Evolutionary conservation across 2,329 filamentous ascomycete genomes (phyloP).

Genomic region (Arthrobotrys entomopaga): DNA sequence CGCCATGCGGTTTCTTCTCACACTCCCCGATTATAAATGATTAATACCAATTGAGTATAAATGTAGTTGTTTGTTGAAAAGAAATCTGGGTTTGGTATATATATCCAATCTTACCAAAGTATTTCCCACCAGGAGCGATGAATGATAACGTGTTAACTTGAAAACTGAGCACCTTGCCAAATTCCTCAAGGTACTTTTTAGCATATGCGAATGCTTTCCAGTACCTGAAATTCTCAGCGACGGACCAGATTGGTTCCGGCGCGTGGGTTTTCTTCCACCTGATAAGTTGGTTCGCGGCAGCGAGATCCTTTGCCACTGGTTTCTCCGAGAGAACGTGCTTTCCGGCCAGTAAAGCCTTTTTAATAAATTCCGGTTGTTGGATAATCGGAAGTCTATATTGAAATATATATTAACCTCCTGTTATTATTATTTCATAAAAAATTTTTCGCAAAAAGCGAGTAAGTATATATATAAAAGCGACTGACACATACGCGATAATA

Average conservation of each 20-base stretch:
- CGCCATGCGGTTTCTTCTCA: conserved; percentile 68
- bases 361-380: conserved; percentile 70
- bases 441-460: conserved; percentile 43
- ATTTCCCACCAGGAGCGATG: conserved; percentile 65
- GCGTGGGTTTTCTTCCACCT: conserved; percentile 63
- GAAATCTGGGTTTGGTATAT: not conserved
- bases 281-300: conserved; percentile 66
- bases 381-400: conserved; percentile 70
- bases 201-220: conserved; percentile 68
- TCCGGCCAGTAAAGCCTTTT: conserved; percentile 70
- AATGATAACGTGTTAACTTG: conserved; percentile 64
- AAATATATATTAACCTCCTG: conserved; percentile 29
- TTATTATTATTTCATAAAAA: too few relatives aligned
- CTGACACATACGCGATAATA: conserved; percentile 65
- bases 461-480: not conserved
- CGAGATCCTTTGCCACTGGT: conserved; percentile 72
- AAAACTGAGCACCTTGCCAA: conserved; percentile 70
- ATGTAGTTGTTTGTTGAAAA: not conserved
- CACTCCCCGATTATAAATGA: not conserved
- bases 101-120: conserved; percentile 60
- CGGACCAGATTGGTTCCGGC: conserved; percentile 64
- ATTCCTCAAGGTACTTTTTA: conserved; percentile 64
- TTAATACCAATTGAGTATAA: not conserved
- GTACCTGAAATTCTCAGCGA: conserved; percentile 81
- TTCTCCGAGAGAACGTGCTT: conserved; percentile 79